Evolutionary conservation across 1,284 basidiomycete genomes (phyloP).

Genomic region (Rhizoctonia solani): DNA sequence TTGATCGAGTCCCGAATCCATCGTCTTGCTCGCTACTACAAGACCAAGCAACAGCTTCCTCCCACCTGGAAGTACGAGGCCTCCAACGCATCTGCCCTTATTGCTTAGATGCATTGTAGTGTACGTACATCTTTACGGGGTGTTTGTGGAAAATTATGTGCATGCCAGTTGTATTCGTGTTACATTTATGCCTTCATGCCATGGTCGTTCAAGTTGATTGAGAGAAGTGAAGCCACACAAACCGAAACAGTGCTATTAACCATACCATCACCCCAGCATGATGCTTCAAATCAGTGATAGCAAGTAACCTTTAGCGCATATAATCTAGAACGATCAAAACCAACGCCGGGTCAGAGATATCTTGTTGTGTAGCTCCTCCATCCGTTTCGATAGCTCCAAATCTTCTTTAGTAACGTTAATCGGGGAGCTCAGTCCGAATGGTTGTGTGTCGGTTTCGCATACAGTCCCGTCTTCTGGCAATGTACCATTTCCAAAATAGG

Average conservation of each 20-base stretch:
- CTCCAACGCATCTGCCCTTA: slow-evolving; percentile 84
- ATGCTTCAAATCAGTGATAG: no score
- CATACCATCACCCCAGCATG: no score
- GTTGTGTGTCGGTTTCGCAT: slow-evolving; percentile 7
- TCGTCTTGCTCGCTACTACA: slow-evolving; percentile 81
- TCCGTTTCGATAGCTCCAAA: neutral
- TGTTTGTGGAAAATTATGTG: slow-evolving; percentile 7
- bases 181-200: slow-evolving; percentile 13
- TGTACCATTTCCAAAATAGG: neutral
- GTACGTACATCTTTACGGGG: neutral
- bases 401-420: slow-evolving; percentile 3
- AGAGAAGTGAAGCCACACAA: no score
- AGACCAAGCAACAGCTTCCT: slow-evolving; percentile 93
- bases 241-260: no score
- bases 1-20: slow-evolving; percentile 99
- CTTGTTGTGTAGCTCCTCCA: neutral
- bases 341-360: neutral
- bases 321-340: neutral
- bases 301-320: no score
- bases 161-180: slow-evolving; percentile 17
- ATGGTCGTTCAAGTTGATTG: neutral
- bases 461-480: neutral
- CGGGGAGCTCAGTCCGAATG: neutral
- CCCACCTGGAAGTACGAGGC: slow-evolving; percentile 99
- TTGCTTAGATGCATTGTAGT: slow-evolving; percentile 56